A percentile compares a stretch with the other conserved stretches of the same genome.
phyloP scores from a whole-genome alignment of 306 rosid genomes.

The Ormosia emarginata region DNA sequence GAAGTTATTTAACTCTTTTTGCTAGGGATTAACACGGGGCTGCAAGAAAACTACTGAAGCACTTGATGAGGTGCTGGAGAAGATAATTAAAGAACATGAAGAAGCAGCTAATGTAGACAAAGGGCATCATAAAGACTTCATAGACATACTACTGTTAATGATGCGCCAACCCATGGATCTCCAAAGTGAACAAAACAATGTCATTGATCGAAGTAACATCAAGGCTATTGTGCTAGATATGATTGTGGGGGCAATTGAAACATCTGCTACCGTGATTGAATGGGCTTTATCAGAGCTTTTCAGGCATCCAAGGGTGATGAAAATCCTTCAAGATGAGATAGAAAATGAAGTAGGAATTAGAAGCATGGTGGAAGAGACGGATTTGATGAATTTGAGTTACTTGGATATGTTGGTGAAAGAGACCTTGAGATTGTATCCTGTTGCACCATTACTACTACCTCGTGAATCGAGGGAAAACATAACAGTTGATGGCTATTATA shows the following conservation, averaged over 20 bases:
- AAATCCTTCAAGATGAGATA: conserved; percentile 31
- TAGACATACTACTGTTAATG: conserved; percentile 21
- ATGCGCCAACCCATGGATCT: not conserved
- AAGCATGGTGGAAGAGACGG: conserved; percentile 28
- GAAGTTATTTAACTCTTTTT: not conserved
- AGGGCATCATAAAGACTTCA: not conserved
- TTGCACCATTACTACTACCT: not conserved
- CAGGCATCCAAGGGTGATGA: conserved; percentile 35
- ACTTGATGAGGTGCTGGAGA: conserved; percentile 4
- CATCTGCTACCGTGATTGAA: not conserved
- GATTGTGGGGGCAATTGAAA: conserved; percentile 18
- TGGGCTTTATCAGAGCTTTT: conserved; percentile 43
- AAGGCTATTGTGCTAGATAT: conserved; percentile 37
- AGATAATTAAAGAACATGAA: conserved; percentile 18
- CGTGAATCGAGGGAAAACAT: conserved; percentile 7
- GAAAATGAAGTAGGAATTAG: conserved; percentile 15
- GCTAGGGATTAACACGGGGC: not conserved
- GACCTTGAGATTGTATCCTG: conserved; percentile 23
- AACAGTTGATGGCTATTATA: conserved; percentile 7
- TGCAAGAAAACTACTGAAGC: not conserved
- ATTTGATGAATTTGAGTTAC: conserved; percentile 29
- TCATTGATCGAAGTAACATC: conserved; percentile 8
- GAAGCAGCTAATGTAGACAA: not conserved
- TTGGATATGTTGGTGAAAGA: conserved; percentile 38
- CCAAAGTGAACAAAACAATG: not conserved